Evolutionary conservation across 2,329 filamentous ascomycete species (phyloP).

Genomic region (Cephalotrichum gorgonifer): DNA sequence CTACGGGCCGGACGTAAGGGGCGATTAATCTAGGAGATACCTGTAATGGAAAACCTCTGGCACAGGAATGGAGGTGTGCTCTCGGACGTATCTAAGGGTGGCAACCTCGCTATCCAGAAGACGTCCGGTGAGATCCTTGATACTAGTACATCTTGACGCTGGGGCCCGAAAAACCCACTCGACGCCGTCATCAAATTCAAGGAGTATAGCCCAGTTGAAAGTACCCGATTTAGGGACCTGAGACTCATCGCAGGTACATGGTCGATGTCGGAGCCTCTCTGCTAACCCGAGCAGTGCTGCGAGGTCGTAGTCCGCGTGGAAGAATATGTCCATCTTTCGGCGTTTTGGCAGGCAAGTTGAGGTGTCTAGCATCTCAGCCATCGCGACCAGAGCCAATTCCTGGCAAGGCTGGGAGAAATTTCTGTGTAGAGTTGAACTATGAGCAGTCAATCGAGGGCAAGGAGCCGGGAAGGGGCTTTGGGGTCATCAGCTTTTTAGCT

Average conservation of each 20-base stretch:
- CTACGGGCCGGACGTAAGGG: no score
- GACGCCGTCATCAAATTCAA: slow-evolving; percentile 18
- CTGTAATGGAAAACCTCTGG: slow-evolving; percentile 16
- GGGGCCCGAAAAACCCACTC: slow-evolving; percentile 20
- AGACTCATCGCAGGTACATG: slow-evolving; percentile 8
- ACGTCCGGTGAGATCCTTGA: slow-evolving; percentile 10
- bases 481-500: no score
- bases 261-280: slow-evolving; percentile 8
- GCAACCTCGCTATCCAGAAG: slow-evolving; percentile 19
- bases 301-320: slow-evolving; percentile 9
- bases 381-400: no score
- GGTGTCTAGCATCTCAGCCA: no score
- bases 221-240: slow-evolving; percentile 16
- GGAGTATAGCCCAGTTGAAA: slow-evolving; percentile 18
- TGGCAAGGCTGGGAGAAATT: no score
- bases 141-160: slow-evolving; percentile 8
- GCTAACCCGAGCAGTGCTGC: slow-evolving; percentile 7
- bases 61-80: slow-evolving; percentile 18
- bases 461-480: no score
- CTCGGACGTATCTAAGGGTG: slow-evolving; percentile 17
- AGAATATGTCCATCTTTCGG: slow-evolving; percentile 6
- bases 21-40: no score
- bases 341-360: no score
- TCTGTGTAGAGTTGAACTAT: no score
- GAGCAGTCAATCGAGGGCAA: no score